Conservation (phyloP, 345 rosid genomes). For the Noccaea bulbosa region DNA sequence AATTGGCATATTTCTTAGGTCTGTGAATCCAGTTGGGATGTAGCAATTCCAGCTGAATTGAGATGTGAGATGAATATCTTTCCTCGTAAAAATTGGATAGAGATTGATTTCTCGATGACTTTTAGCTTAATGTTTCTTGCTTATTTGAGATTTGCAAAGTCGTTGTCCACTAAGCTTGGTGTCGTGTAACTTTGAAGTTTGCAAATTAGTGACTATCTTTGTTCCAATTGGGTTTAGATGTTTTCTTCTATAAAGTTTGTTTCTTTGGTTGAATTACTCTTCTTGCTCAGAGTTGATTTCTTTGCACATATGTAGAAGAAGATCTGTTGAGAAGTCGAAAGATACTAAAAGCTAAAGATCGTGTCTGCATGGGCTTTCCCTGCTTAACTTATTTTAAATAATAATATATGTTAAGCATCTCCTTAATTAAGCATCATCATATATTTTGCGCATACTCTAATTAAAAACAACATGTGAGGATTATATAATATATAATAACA, state of each 20-base stretch:
- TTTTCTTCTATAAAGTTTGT: neutral
- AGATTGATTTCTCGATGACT: neutral
- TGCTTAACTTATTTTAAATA: too few relatives aligned
- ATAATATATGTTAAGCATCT: too few relatives aligned
- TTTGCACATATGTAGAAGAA: neutral
- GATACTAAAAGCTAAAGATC: neutral
- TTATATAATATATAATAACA: too few relatives aligned
- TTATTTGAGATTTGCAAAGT: neutral
- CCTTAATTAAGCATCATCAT: too few relatives aligned
- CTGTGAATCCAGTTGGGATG: neutral
- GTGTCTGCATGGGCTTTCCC: too few relatives aligned
- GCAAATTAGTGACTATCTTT: constrained; percentile 4
- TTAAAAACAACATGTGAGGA: too few relatives aligned
- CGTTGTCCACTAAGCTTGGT: too few relatives aligned
- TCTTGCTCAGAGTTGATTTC: neutral
- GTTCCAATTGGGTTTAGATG: neutral
- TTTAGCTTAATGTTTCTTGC: too few relatives aligned
- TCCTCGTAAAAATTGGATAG: neutral
- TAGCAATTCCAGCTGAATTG: neutral
- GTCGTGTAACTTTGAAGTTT: constrained; percentile 1
- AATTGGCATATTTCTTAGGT: neutral
- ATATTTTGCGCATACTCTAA: too few relatives aligned
- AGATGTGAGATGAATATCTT: neutral
- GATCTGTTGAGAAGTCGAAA: too few relatives aligned
- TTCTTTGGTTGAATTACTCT: neutral